These are phyloP conservation scores for Aspergillus ustus DNA, from an alignment of 2,329 filamentous ascomycete species.

Conservation along the genomic window DNA sequence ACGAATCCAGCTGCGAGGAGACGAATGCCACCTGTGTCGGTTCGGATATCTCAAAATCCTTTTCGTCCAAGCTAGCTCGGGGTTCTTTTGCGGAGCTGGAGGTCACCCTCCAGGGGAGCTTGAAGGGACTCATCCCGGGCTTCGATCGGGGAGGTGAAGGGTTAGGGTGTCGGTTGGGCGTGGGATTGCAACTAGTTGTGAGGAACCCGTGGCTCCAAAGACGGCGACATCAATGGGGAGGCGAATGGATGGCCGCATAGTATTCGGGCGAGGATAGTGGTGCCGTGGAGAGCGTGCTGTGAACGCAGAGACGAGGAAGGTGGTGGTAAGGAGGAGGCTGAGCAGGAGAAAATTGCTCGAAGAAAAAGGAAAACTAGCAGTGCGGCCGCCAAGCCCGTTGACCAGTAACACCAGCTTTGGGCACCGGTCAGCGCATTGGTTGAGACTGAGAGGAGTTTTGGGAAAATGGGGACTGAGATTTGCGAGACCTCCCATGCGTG, in stretches of 20 bases:
- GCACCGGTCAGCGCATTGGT: neutral
- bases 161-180: slow-evolving; percentile 1
- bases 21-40: slow-evolving; percentile 89
- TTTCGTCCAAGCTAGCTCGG: neutral
- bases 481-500: neutral
- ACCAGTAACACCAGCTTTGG: neutral
- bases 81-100: neutral
- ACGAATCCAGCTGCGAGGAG: slow-evolving; percentile 86
- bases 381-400: neutral
- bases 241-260: slow-evolving; percentile 13
- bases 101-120: slow-evolving; percentile 5
- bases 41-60: slow-evolving; percentile 33
- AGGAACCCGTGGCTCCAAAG: slow-evolving; percentile 11
- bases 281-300: neutral
- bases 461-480: neutral
- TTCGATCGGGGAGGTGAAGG: slow-evolving; percentile 4
- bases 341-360: neutral
- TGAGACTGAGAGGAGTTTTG: neutral
- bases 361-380: neutral
- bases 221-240: slow-evolving; percentile 9
- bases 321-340: neutral
- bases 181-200: slow-evolving; percentile 13
- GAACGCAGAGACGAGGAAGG: neutral
- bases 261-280: neutral
- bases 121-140: slow-evolving; percentile 13